phyloP scores from a whole-genome alignment of 2,329 filamentous ascomycete genomes.

The Pseudogymnoascus sp. region DNA sequence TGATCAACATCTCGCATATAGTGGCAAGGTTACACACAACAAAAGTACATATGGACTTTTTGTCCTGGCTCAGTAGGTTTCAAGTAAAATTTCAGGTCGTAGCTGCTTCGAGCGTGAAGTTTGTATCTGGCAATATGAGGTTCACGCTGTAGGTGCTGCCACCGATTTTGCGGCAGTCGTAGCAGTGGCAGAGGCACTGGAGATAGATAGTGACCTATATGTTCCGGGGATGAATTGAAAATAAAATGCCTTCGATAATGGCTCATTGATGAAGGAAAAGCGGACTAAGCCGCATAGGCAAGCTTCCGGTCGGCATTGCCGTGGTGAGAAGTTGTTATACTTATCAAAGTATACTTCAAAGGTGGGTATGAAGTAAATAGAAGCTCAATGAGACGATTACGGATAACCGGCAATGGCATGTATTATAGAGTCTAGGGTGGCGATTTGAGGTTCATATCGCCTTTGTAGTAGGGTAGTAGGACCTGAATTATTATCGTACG shows the following conservation, averaged over 20 bases:
- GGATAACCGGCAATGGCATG: neutral
- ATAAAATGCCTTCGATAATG: neutral
- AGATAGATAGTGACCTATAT: neutral
- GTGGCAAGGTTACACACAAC: neutral
- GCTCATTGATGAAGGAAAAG: neutral
- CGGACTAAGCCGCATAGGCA: neutral
- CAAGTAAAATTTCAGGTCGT: neutral
- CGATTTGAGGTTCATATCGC: neutral
- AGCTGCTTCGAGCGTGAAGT: constrained; percentile 24
- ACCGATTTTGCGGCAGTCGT: constrained; percentile 48
- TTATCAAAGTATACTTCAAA: neutral
- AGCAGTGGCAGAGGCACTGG: constrained; percentile 48
- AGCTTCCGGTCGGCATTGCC: neutral
- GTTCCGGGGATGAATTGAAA: neutral
- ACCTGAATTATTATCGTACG: neutral
- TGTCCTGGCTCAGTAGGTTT: neutral
- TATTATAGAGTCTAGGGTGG: neutral
- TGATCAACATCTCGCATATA: neutral
- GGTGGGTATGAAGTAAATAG: neutral
- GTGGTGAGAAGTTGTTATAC: neutral
- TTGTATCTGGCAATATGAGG: constrained; percentile 21
- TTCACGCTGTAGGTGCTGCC: constrained; percentile 44
- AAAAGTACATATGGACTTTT: neutral
- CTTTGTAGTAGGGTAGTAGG: neutral
- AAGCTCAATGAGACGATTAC: neutral